Conservation (phyloP, 345 rosid genomes). For the Camelina neglecta region DNA sequence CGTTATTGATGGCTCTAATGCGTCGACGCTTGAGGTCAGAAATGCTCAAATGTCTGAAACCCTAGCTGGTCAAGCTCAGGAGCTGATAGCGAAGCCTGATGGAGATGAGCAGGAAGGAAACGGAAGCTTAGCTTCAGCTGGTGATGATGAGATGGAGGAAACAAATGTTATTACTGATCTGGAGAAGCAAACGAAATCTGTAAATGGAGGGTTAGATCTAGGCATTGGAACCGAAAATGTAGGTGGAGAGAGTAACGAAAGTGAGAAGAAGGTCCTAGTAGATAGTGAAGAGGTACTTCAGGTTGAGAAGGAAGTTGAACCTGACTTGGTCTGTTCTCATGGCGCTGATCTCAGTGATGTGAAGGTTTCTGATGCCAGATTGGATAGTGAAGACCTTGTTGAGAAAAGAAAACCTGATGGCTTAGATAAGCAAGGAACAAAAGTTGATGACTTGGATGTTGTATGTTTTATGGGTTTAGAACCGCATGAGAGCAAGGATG, state of each 20-base stretch:
- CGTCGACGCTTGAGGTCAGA: conserved; percentile 5
- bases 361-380: conserved; percentile 10
- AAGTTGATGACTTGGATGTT: conserved; percentile 21
- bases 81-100: conserved; percentile 8
- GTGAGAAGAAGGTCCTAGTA: conserved; percentile 26
- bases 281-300: conserved; percentile 26
- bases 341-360: conserved; percentile 17
- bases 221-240: conserved; percentile 21
- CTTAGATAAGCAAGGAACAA: conserved; percentile 39
- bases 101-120: conserved; percentile 10
- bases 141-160: conserved; percentile 29
- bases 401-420: conserved; percentile 16
- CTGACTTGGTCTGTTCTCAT: conserved; percentile 28
- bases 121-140: conserved; percentile 15
- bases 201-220: conserved; percentile 35
- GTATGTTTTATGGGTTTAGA: conserved; percentile 22
- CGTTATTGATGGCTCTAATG: not conserved
- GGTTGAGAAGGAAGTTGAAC: conserved; percentile 18
- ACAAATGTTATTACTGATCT: conserved; percentile 12
- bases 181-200: conserved; percentile 28
- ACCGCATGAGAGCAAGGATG: conserved; percentile 30
- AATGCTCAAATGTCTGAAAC: conserved; percentile 29
- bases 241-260: conserved; percentile 6
- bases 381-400: conserved; percentile 19
- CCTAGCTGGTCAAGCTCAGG: conserved; percentile 37